Evolutionary conservation across 495 filamentous ascomycete species (phyloP).

Genomic region (Hypoxylon rickii): DNA sequence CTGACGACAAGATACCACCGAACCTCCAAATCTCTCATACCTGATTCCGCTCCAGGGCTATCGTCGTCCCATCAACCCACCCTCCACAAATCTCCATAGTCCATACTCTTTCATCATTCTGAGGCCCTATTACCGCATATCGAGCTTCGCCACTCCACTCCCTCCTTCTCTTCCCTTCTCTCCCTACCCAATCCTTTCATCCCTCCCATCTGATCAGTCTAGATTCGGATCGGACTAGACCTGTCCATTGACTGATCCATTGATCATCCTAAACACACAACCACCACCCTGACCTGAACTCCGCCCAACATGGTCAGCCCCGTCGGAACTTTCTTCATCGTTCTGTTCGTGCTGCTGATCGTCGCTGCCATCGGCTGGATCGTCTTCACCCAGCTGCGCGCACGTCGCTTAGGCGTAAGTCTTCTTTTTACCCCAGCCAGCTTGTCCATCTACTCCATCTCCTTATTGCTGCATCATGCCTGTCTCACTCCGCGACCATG

Average conservation of each 20-base stretch:
- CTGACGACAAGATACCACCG: slow-evolving; percentile 21
- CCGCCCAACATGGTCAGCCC: slow-evolving; percentile 49
- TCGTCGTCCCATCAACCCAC: background rate
- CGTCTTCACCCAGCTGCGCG: slow-evolving; percentile 62
- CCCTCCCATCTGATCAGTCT: background rate
- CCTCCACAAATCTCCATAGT: slow-evolving; percentile 13
- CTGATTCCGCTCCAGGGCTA: too few relatives aligned
- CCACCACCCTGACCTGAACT: too few relatives aligned
- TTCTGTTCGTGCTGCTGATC: slow-evolving; percentile 55
- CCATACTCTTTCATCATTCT: background rate
- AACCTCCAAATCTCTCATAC: slow-evolving; percentile 1
- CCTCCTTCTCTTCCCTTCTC: background rate
- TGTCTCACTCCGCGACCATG: slow-evolving; percentile 25
- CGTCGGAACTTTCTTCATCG: slow-evolving; percentile 52
- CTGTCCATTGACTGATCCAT: slow-evolving; percentile 4
- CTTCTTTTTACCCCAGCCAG: slow-evolving; percentile 29
- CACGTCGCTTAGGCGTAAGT: slow-evolving; percentile 63
- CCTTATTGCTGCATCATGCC: slow-evolving; percentile 24
- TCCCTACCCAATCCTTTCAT: background rate
- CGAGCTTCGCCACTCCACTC: slow-evolving; percentile 6
- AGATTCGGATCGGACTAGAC: background rate
- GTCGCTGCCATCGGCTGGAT: slow-evolving; percentile 53
- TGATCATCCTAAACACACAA: background rate
- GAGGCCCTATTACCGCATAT: background rate
- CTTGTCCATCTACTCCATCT: slow-evolving; percentile 32